Evolutionary conservation across 2,329 filamentous ascomycete genomes (phyloP).

Genomic region (Colletotrichum horii): DNA sequence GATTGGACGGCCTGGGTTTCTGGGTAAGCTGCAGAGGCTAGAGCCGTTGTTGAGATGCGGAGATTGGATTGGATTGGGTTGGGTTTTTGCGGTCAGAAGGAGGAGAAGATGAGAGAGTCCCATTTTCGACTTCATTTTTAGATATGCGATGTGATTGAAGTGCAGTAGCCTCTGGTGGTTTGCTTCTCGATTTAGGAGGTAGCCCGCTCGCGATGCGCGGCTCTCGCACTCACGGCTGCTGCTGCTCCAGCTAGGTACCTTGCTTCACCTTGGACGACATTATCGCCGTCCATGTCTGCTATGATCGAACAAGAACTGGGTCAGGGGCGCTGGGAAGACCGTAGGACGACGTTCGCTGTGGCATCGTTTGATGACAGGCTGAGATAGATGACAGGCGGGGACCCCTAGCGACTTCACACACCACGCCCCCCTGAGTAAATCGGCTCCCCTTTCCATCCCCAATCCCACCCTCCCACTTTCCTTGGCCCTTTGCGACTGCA

Average conservation of each 20-base stretch:
- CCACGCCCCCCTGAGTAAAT: background rate
- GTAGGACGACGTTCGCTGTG: background rate
- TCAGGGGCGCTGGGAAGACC: background rate
- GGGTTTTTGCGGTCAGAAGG: background rate
- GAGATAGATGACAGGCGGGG: constrained; percentile 19
- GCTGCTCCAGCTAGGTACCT: background rate
- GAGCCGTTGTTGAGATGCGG: background rate
- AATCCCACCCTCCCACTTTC: background rate
- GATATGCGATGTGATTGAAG: background rate
- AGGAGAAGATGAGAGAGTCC: background rate
- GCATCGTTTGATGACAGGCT: constrained; percentile 15
- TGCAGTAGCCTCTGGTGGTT: background rate
- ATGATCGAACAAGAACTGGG: background rate
- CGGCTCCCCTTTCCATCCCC: background rate
- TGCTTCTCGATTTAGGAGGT: background rate
- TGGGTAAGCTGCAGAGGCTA: background rate
- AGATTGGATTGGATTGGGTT: background rate
- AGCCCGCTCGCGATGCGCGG: background rate
- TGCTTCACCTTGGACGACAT: background rate
- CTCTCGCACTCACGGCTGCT: background rate
- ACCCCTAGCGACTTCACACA: background rate
- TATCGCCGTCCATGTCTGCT: background rate
- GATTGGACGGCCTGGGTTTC: constrained; percentile 2
- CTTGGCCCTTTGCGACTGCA: background rate
- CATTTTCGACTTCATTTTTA: constrained; percentile 7